These are phyloP conservation scores for Fusarium torreyae DNA, from an alignment of 2,329 filamentous ascomycete genomes.

Conservation along the genomic window DNA sequence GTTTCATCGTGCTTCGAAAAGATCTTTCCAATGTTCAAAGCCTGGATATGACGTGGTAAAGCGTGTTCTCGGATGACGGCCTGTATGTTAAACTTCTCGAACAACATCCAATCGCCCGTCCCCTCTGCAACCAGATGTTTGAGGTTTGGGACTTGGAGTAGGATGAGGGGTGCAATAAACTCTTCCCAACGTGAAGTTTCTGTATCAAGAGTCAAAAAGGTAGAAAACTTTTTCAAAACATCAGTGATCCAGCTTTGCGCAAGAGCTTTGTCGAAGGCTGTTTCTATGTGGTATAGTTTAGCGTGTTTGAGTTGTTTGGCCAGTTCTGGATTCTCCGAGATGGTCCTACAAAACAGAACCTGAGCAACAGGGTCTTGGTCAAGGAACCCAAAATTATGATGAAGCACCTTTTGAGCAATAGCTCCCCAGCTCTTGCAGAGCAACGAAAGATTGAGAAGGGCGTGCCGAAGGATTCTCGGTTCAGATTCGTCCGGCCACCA, in stretches of 20 bases:
- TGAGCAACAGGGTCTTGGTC: fast-evolving
- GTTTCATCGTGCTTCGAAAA: background rate
- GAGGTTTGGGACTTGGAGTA: background rate
- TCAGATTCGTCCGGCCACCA: background rate
- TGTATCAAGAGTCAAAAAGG: background rate
- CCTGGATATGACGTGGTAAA: background rate
- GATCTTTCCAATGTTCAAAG: background rate
- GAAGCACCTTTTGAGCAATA: constrained; percentile 17
- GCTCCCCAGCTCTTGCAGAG: background rate
- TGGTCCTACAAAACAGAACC: constrained; percentile 1
- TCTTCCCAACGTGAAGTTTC: background rate
- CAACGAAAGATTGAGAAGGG: background rate
- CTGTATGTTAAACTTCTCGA: background rate
- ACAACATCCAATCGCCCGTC: background rate
- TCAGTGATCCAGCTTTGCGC: background rate
- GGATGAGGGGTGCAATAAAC: background rate
- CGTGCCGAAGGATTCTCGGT: background rate
- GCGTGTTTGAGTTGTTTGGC: background rate
- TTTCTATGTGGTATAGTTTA: background rate
- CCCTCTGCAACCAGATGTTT: background rate
- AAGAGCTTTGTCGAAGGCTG: background rate
- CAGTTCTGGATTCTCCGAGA: background rate
- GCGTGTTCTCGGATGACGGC: background rate
- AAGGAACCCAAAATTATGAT: constrained; percentile 21
- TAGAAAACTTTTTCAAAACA: background rate